Base-by-base conservation (phyloP, 306 rosid species). In the Vicia villosa region DNA sequence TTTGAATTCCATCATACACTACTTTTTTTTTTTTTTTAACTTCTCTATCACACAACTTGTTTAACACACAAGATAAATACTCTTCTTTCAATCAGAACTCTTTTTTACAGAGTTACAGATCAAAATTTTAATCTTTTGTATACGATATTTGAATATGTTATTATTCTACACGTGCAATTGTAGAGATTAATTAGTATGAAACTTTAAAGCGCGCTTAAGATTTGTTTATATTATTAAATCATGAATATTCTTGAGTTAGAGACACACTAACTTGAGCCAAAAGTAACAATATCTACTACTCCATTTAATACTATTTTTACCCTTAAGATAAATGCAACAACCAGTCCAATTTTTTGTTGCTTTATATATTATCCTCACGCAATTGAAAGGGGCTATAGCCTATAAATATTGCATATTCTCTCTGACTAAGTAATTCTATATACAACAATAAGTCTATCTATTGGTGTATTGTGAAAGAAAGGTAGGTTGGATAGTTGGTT, bases 401-500 rank as follows among this genome's bases (percentile, higher is more conserved):
- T 28, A 16, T 56, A 17, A 63, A 54, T 34, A 68, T n/a, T 70
- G 55, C 19, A 62, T 68, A 52, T 78, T 70, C 46, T 28, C 17
- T 28, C 46, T 61, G 56, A 75, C 70, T 45, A 15, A 16, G 47
- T 56, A 47, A 50, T 57, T 50, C 62, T 66, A 77, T 16, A 13
- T 47, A 57, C 34, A 16, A 50, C 24, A 52, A 66, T 2, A 56
- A 56, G 62, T 47, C 63, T 51, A 13, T 56, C 63, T 50, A 11
- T 45, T 8, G 19, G 75, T 47, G 49, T 11, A 20, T 67, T 59
- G 73, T 14, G 88, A 82, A 78, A 68, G 86, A 82, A 78, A 68
- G 86, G 82, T 82, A 73, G 90, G 79, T 87, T 69, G 76, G 84
- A 84, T 74, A 0, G 73, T 76, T 73, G 70, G 86, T 73, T 79